These are phyloP conservation scores for Limnanthes douglasii DNA, from an alignment of 345 rosid species.

Conservation along the genomic window DNA sequence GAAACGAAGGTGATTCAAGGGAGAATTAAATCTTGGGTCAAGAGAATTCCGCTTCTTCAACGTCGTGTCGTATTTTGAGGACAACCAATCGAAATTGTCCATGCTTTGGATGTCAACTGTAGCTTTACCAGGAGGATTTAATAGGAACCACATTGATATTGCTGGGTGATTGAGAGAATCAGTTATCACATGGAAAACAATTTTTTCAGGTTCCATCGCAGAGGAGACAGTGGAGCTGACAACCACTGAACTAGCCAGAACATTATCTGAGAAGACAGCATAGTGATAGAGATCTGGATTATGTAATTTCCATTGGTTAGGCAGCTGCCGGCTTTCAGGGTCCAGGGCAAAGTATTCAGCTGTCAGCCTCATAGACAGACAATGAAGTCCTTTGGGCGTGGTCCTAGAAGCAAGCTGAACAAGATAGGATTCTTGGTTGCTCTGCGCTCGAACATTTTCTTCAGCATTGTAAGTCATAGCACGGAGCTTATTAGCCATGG, in stretches of 20 bases:
- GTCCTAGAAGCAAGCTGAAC: constrained; percentile 80
- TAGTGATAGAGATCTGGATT: constrained; percentile 54
- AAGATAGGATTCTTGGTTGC: constrained; percentile 49
- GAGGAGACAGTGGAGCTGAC: constrained; percentile 59
- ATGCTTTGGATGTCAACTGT: constrained; percentile 47
- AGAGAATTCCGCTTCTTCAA: constrained; percentile 38
- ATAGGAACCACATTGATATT: constrained; percentile 81
- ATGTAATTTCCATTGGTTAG: constrained; percentile 33
- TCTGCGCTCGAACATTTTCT: constrained; percentile 57
- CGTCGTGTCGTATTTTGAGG: constrained; percentile 29
- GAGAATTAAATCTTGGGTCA: constrained; percentile 54
- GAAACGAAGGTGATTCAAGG: constrained; percentile 79
- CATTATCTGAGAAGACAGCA: constrained; percentile 76
- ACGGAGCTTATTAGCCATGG: constrained; percentile 53
- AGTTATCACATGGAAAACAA: constrained; percentile 76
- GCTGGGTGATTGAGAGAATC: constrained; percentile 78
- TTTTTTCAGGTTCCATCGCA: constrained; percentile 53
- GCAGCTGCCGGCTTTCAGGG: constrained; percentile 56
- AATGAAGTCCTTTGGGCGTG: constrained; percentile 88
- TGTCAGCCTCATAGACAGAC: constrained; percentile 82
- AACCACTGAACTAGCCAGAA: constrained; percentile 80
- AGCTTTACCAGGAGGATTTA: constrained; percentile 51
- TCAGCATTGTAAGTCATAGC: constrained; percentile 65
- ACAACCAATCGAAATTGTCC: constrained; percentile 49
- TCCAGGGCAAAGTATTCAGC: constrained; percentile 51